These are phyloP conservation scores for Peronospora tabacina DNA, from an alignment of 352 stramenopile species.

Conservation along the genomic window DNA sequence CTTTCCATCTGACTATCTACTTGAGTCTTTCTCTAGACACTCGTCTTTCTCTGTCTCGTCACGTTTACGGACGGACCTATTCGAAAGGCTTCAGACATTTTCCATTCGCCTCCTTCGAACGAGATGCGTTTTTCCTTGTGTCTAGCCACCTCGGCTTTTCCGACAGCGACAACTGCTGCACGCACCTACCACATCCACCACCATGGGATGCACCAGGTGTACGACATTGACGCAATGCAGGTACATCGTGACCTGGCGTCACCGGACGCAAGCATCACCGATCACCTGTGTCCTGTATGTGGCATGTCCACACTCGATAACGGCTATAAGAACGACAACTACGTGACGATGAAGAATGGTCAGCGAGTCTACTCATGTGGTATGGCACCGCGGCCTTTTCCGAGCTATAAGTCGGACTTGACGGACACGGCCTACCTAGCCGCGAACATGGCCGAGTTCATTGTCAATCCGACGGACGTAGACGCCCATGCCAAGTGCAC, in stretches of 20 bases:
- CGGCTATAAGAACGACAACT: slow-evolving; percentile 58
- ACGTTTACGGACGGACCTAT: slow-evolving; percentile 2
- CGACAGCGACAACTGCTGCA: slow-evolving; percentile 17
- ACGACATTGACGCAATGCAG: slow-evolving; percentile 26
- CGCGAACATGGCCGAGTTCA: slow-evolving; percentile 59
- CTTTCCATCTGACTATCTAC: no score
- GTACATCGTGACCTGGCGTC: slow-evolving; percentile 24
- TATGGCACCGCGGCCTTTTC: slow-evolving; percentile 50
- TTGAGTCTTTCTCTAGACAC: no score
- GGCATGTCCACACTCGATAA: slow-evolving; percentile 50
- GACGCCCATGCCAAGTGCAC: slow-evolving; percentile 34
- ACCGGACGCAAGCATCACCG: slow-evolving; percentile 29
- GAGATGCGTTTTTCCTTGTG: slow-evolving; percentile 14
- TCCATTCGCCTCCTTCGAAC: slow-evolving; percentile 8
- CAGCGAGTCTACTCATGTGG: slow-evolving; percentile 72
- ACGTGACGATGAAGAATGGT: slow-evolving; percentile 45
- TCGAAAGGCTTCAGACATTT: slow-evolving; percentile 11
- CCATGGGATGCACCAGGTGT: slow-evolving; percentile 33
- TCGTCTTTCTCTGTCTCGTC: slow-evolving; percentile 12
- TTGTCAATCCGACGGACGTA: slow-evolving; percentile 34
- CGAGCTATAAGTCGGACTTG: slow-evolving; percentile 41
- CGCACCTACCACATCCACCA: slow-evolving; percentile 25
- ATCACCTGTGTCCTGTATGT: slow-evolving; percentile 66
- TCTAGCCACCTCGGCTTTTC: slow-evolving; percentile 4
- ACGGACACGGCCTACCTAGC: slow-evolving; percentile 68